phyloP scores from a whole-genome alignment of 2,329 filamentous ascomycete genomes.

The Ceratocystis harringtonii region DNA sequence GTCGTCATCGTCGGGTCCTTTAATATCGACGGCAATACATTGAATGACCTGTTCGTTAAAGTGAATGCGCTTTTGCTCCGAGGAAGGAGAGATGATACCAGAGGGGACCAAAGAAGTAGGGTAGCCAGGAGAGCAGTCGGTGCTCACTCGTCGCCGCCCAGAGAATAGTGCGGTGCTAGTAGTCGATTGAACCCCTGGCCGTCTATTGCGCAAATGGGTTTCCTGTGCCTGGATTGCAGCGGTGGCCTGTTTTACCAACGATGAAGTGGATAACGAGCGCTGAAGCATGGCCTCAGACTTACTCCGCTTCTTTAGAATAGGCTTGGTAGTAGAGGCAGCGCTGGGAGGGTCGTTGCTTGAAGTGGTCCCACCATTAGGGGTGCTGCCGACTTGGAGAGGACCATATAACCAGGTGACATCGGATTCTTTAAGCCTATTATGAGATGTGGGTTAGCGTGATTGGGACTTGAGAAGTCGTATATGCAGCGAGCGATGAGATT shows the following conservation, averaged over 20 bases:
- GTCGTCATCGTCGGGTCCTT: conserved; percentile 55
- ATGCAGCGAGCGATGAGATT: not conserved
- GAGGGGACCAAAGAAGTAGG: conserved; percentile 52
- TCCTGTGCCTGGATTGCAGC: conserved; percentile 75
- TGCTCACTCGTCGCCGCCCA: conserved; percentile 19
- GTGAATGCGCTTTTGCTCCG: conserved; percentile 72
- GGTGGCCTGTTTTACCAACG: conserved; percentile 75
- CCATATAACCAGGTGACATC: conserved; percentile 98
- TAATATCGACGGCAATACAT: conserved; percentile 83
- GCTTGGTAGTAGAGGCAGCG: conserved; percentile 68
- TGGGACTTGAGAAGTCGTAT: not conserved
- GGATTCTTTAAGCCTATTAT: conserved; percentile 78
- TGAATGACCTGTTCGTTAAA: conserved; percentile 95
- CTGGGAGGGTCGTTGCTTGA: conserved; percentile 30
- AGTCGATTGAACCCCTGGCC: conserved; percentile 34
- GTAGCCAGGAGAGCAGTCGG: conserved; percentile 20
- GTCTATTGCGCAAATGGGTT: conserved; percentile 36
- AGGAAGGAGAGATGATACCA: conserved; percentile 46
- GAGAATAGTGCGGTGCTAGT: conserved; percentile 52
- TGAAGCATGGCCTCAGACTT: conserved; percentile 94
- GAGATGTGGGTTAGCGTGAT: not conserved
- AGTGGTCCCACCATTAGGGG: conserved; percentile 35
- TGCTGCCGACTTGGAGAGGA: conserved; percentile 61
- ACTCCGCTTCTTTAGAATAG: conserved; percentile 90
- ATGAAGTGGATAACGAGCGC: conserved; percentile 72